phyloP scores from a whole-genome alignment of 2,329 filamentous ascomycete species.

The Gremmenia infestans region DNA sequence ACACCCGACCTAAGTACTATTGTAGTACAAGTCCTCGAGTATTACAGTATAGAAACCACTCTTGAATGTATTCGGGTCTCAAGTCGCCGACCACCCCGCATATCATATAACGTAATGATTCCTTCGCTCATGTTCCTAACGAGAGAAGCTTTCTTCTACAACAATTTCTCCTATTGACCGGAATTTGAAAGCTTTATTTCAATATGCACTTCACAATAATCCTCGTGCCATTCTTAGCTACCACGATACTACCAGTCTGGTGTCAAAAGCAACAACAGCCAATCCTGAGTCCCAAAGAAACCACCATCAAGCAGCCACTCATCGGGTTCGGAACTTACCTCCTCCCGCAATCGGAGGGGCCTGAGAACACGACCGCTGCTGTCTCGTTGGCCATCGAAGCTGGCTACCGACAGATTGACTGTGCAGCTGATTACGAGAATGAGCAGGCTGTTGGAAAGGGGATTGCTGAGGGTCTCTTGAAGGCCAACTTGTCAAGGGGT shows the following conservation, averaged over 20 bases:
- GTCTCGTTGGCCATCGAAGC: slow-evolving; percentile 16
- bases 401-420: slow-evolving; percentile 24
- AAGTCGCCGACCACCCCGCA: too few species aligned
- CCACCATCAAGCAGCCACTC: slow-evolving; percentile 5
- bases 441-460: slow-evolving; percentile 18
- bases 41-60: too few species aligned
- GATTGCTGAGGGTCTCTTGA: slow-evolving; percentile 13
- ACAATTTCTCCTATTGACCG: too few species aligned
- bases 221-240: neutral
- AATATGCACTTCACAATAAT: too few species aligned
- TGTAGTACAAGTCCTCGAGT: too few species aligned
- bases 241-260: neutral
- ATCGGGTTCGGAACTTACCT: slow-evolving; percentile 14
- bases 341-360: neutral
- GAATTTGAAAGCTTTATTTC: too few species aligned
- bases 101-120: too few species aligned
- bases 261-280: neutral
- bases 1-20: too few species aligned
- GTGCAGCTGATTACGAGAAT: slow-evolving; percentile 17
- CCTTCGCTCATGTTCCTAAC: too few species aligned
- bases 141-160: too few species aligned
- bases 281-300: neutral
- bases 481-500: slow-evolving; percentile 9
- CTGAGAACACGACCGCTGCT: slow-evolving; percentile 8
- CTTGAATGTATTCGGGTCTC: too few species aligned